Conservation (phyloP, 148 eudicot species). For the Dysphania ambrosioides region DNA sequence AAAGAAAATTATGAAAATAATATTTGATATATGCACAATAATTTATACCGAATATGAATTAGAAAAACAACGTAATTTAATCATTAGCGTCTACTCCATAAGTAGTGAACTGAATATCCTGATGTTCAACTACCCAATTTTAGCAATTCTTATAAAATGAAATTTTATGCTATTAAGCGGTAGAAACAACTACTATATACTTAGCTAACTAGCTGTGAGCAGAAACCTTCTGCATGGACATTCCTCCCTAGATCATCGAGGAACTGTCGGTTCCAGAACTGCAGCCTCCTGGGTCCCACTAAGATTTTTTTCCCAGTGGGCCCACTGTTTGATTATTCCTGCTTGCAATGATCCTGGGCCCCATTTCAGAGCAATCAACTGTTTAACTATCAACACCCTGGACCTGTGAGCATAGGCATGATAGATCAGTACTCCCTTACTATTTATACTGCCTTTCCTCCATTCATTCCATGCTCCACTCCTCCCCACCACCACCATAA, state of each 20-base stretch:
- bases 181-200: too few species aligned
- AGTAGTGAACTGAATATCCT: too few species aligned
- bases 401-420: background rate
- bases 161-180: too few species aligned
- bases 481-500: background rate
- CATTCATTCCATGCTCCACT: constrained; percentile 11
- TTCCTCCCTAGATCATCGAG: background rate
- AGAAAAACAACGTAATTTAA: too few species aligned
- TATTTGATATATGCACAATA: too few species aligned
- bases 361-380: constrained; percentile 7
- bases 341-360: background rate
- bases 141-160: too few species aligned
- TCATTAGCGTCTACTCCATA: too few species aligned
- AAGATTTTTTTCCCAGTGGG: background rate
- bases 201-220: background rate
- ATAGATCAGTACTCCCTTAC: background rate
- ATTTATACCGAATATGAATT: too few species aligned
- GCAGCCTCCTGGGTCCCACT: background rate
- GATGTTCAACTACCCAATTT: too few species aligned
- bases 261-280: background rate
- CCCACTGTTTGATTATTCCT: constrained; percentile 3
- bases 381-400: too few species aligned
- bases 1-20: too few species aligned
- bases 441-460: constrained; percentile 14
- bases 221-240: background rate